These are phyloP conservation scores for Termitomyces sp. DNA, from an alignment of 1,284 basidiomycete species.

Conservation along the genomic window DNA sequence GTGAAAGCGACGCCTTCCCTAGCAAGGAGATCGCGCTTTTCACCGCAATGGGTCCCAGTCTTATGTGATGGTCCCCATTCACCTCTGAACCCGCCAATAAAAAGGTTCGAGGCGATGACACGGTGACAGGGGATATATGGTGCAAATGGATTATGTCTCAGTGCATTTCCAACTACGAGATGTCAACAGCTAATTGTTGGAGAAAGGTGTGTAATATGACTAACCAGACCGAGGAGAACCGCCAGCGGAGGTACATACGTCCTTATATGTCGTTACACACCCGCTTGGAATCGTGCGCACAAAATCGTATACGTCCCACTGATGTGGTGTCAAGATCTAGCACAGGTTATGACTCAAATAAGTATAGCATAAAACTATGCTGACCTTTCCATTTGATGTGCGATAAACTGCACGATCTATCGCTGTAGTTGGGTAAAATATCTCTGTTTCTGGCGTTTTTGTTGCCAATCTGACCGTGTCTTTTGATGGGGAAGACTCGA, in stretches of 20 bases:
- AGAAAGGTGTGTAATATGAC: conserved; percentile 6
- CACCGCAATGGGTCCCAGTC: conserved; percentile 31
- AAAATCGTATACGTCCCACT: conserved; percentile 61
- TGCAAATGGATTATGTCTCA: conserved; percentile 59
- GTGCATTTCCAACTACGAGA: conserved; percentile 50
- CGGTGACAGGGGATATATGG: conserved; percentile 65
- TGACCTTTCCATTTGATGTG: conserved; percentile 14
- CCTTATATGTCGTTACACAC: conserved; percentile 53
- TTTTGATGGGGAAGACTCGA: neutral
- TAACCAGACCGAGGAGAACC: conserved; percentile 59
- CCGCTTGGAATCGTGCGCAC: conserved; percentile 44
- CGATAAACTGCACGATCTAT: conserved; percentile 12
- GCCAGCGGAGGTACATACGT: conserved; percentile 44
- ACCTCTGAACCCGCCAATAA: conserved; percentile 56
- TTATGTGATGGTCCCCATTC: conserved; percentile 48
- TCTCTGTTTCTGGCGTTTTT: neutral
- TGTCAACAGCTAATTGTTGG: neutral
- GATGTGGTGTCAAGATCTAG: conserved; percentile 40
- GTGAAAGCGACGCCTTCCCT: conserved; percentile 49
- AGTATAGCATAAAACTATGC: neutral
- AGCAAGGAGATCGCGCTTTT: conserved; percentile 43
- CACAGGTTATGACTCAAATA: neutral
- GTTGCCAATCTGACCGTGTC: neutral
- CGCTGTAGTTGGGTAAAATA: conserved; percentile 7
- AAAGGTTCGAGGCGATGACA: conserved; percentile 54